Conservation (phyloP, 371 early-diverging fungal genomes). For the Mucor sp. region DNA sequence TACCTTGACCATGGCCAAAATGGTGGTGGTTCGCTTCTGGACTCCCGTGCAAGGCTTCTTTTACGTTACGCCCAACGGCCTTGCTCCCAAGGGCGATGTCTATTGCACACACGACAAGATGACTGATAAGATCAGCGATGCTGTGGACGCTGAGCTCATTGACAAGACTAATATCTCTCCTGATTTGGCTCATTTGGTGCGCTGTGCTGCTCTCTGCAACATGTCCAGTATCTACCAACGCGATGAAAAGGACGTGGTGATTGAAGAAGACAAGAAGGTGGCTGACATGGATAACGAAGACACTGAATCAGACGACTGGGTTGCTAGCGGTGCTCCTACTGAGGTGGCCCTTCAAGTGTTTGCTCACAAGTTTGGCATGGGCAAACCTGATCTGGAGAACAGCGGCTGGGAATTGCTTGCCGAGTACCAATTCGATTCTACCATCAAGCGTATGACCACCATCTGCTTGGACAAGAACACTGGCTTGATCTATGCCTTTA, state of each 20-base stretch:
- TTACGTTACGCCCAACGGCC: constrained; percentile 63
- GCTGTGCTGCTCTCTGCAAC: constrained; percentile 60
- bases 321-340: constrained; percentile 65
- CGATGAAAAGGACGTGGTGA: neutral
- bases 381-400: constrained; percentile 53
- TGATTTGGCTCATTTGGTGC: constrained; percentile 33
- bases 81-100: constrained; percentile 66
- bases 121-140: constrained; percentile 14
- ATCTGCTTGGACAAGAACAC: constrained; percentile 29
- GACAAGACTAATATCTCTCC: constrained; percentile 21
- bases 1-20: constrained; percentile 67
- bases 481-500: constrained; percentile 30
- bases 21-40: constrained; percentile 78
- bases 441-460: constrained; percentile 81
- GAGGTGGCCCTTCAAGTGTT: constrained; percentile 79
- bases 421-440: constrained; percentile 76
- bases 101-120: constrained; percentile 25
- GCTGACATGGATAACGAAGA: constrained; percentile 13
- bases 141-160: constrained; percentile 5
- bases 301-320: constrained; percentile 54
- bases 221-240: constrained; percentile 56
- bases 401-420: constrained; percentile 65
- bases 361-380: constrained; percentile 65
- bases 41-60: constrained; percentile 63
- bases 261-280: constrained; percentile 11